phyloP scores from a whole-genome alignment of 345 rosid species.

The Lepidium africanum region DNA sequence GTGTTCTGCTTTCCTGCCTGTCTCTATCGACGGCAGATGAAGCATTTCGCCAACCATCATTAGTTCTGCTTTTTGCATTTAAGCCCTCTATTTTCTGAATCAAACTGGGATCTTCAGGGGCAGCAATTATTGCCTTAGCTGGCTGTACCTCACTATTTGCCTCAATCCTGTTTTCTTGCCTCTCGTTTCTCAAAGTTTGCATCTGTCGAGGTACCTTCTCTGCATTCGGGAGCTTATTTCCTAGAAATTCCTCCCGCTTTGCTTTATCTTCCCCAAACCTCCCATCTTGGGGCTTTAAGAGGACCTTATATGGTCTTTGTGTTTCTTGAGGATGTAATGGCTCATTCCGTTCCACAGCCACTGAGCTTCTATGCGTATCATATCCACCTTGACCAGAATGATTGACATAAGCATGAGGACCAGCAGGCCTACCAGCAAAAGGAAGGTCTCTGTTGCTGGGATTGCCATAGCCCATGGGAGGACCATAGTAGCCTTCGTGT shows the following conservation, averaged over 20 bases:
- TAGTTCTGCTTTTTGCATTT: constrained; percentile 66
- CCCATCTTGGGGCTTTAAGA: constrained; percentile 66
- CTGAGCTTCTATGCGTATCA: constrained; percentile 39
- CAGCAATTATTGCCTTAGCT: constrained; percentile 28
- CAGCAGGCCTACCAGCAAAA: constrained; percentile 64
- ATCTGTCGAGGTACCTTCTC: constrained; percentile 36
- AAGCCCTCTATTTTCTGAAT: constrained; percentile 85
- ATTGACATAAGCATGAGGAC: constrained; percentile 47
- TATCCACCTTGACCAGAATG: constrained; percentile 53
- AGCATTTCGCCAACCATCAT: constrained; percentile 45
- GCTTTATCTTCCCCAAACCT: constrained; percentile 52
- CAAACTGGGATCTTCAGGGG: constrained; percentile 52
- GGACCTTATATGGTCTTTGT: constrained; percentile 60
- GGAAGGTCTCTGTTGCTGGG: constrained; percentile 66
- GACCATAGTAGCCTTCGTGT: constrained; percentile 74
- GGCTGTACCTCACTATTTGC: constrained; percentile 28
- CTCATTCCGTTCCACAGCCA: constrained; percentile 47
- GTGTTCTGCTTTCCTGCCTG: constrained; percentile 40
- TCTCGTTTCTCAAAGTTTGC: constrained; percentile 37
- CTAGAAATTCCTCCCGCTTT: constrained; percentile 39
- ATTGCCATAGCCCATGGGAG: constrained; percentile 70
- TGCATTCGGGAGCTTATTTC: constrained; percentile 24
- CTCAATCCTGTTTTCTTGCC: constrained; percentile 38
- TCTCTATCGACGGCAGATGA: constrained; percentile 30
- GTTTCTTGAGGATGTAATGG: constrained; percentile 48